These are phyloP conservation scores for Ustilaginoidea virens DNA, from an alignment of 2,329 filamentous ascomycete genomes.

Conservation along the genomic window DNA sequence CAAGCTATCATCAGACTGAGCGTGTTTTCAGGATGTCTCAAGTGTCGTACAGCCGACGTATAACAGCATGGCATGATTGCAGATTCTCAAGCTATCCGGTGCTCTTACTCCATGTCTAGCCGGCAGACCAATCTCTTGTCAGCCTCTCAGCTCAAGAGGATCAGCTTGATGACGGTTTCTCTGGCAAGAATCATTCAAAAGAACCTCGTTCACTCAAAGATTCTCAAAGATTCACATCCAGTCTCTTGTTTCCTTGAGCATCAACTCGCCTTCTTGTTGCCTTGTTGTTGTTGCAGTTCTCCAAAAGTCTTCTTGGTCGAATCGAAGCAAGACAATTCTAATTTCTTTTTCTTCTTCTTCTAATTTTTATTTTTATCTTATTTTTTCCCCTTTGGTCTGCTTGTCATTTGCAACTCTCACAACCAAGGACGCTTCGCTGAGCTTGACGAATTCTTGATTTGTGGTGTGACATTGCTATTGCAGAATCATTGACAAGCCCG, in stretches of 20 bases:
- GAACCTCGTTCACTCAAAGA: too few species aligned
- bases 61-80: constrained; percentile 5
- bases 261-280: too few species aligned
- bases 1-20: constrained; percentile 5
- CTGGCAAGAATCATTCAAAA: too few species aligned
- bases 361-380: neutral
- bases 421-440: constrained; percentile 1
- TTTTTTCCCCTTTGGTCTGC: constrained; percentile 1
- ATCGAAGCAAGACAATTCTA: too few species aligned
- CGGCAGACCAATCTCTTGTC: too few species aligned
- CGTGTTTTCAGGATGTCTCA: constrained; percentile 3
- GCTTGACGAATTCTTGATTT: constrained; percentile 1
- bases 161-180: too few species aligned
- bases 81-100: constrained; percentile 2
- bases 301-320: too few species aligned
- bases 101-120: neutral
- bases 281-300: too few species aligned
- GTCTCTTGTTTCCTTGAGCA: too few species aligned
- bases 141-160: too few species aligned
- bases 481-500: neutral
- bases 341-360: neutral
- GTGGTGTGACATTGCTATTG: constrained; percentile 2
- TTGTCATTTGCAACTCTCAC: constrained; percentile 1
- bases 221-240: too few species aligned
- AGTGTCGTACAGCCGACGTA: constrained; percentile 6